Conservation (phyloP, 1,284 basidiomycete genomes). For the Somion occarium region DNA sequence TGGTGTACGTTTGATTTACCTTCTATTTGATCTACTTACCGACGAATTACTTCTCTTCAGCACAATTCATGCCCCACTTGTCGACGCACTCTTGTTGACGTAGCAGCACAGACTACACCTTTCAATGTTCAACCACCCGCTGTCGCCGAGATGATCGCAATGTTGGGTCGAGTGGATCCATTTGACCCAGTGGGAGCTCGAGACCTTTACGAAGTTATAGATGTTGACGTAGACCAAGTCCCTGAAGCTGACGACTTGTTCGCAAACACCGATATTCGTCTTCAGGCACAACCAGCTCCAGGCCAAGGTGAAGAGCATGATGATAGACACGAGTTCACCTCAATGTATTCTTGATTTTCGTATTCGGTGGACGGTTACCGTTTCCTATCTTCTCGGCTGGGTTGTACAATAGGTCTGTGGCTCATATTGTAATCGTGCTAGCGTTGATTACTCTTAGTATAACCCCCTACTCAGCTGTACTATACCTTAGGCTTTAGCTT, state of each 20-base stretch:
- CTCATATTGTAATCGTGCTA: no score
- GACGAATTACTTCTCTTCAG: conserved; percentile 2
- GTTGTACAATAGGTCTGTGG: no score
- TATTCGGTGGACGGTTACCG: background rate
- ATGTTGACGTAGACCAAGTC: background rate
- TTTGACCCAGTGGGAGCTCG: background rate
- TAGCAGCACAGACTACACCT: background rate
- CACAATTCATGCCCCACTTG: conserved; percentile 20
- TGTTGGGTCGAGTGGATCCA: background rate
- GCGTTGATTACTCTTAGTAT: no score
- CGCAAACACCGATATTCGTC: background rate
- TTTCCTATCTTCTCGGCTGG: background rate
- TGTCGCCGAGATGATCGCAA: background rate
- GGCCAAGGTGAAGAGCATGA: conserved; percentile 8
- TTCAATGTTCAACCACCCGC: background rate
- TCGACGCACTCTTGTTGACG: conserved; percentile 9
- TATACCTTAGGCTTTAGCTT: no score
- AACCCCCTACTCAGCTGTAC: no score
- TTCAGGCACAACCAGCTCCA: background rate
- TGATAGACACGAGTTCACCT: conserved; percentile 14
- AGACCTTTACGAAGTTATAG: background rate
- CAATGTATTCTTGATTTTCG: conserved; percentile 18
- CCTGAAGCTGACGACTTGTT: background rate
- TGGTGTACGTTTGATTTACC: conserved; percentile 38
- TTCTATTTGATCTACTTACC: background rate